phyloP scores from a whole-genome alignment of 163 green algal genomes.

The Prototheca cutis region DNA sequence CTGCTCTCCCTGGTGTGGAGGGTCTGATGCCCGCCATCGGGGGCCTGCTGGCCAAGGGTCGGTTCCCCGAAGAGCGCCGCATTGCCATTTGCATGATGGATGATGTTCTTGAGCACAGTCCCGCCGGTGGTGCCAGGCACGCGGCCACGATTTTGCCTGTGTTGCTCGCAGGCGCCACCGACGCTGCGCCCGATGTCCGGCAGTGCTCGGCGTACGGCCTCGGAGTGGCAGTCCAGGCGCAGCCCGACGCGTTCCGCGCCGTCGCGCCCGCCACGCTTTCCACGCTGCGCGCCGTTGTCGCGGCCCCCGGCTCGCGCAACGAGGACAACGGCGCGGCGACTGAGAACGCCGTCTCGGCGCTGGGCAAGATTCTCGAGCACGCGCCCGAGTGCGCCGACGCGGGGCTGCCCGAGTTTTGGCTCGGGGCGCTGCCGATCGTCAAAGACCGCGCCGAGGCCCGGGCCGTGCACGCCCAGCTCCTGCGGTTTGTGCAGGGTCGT shows the following conservation, averaged over 20 bases:
- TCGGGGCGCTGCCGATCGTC: not conserved
- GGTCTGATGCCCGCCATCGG: conserved; percentile 52
- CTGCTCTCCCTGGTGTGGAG: conserved; percentile 74
- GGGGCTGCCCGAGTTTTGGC: conserved; percentile 25
- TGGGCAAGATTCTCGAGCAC: conserved; percentile 68
- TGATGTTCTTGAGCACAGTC: conserved; percentile 83
- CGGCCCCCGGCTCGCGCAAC: conserved; percentile 35
- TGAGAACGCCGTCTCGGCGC: conserved; percentile 64
- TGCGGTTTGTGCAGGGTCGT: conserved; percentile 51
- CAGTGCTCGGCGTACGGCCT: conserved; percentile 82
- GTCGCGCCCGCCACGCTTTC: conserved; percentile 33
- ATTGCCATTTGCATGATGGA: conserved; percentile 92
- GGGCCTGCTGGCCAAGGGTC: conserved; percentile 48
- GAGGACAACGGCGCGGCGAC: conserved; percentile 73
- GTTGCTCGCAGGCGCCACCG: conserved; percentile 44
- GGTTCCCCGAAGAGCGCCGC: conserved; percentile 61
- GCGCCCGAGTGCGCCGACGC: conserved; percentile 39
- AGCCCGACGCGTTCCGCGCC: conserved; percentile 25
- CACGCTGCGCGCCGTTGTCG: conserved; percentile 39
- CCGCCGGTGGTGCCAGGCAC: conserved; percentile 60
- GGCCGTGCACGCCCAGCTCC: conserved; percentile 60
- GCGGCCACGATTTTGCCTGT: conserved; percentile 52
- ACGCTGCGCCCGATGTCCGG: conserved; percentile 53
- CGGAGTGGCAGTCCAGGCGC: conserved; percentile 52
- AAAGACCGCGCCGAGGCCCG: conserved; percentile 41